These are phyloP conservation scores for Trichosporon faecale DNA, from an alignment of 1,284 basidiomycete genomes.

Conservation along the genomic window DNA sequence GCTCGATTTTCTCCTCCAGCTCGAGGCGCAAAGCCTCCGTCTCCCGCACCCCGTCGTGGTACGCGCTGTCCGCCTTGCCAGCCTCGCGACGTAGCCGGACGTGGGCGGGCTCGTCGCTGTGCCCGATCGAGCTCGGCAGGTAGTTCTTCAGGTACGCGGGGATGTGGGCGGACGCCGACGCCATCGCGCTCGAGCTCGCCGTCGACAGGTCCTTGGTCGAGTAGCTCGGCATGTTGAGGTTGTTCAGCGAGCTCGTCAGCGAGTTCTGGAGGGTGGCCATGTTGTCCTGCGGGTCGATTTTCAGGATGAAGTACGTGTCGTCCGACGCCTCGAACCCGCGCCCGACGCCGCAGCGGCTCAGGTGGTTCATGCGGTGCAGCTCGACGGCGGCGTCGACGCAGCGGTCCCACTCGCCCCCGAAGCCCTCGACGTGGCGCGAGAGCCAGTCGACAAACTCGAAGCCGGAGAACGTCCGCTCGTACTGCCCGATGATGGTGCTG, in stretches of 20 bases:
- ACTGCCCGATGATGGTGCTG: slow-evolving; percentile 81
- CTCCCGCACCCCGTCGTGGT: slow-evolving; percentile 62
- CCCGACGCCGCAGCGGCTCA: slow-evolving; percentile 66
- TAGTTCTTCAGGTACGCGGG: slow-evolving; percentile 37
- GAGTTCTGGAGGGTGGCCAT: slow-evolving; percentile 25
- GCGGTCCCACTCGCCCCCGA: slow-evolving; percentile 68
- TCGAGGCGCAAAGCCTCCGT: slow-evolving; percentile 73
- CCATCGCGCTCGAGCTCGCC: slow-evolving; percentile 1
- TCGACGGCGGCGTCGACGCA: slow-evolving; percentile 75
- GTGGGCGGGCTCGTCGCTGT: slow-evolving; percentile 61
- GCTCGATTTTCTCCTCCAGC: slow-evolving; percentile 79
- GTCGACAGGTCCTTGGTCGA: slow-evolving; percentile 2
- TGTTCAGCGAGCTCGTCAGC: slow-evolving; percentile 15
- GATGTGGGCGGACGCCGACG: slow-evolving; percentile 15
- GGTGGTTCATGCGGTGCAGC: slow-evolving; percentile 67
- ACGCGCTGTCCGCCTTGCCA: slow-evolving; percentile 69
- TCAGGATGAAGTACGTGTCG: slow-evolving; percentile 48
- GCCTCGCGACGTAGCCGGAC: slow-evolving; percentile 71
- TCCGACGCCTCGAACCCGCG: slow-evolving; percentile 47
- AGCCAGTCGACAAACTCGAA: slow-evolving; percentile 76
- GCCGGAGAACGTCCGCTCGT: slow-evolving; percentile 76
- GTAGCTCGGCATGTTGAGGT: slow-evolving; percentile 13
- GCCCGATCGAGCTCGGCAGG: slow-evolving; percentile 36
- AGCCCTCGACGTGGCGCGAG: slow-evolving; percentile 64
- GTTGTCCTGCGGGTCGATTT: slow-evolving; percentile 30